Evolutionary conservation across 306 rosid genomes (phyloP).

Genomic region (Purshia tridentata): DNA sequence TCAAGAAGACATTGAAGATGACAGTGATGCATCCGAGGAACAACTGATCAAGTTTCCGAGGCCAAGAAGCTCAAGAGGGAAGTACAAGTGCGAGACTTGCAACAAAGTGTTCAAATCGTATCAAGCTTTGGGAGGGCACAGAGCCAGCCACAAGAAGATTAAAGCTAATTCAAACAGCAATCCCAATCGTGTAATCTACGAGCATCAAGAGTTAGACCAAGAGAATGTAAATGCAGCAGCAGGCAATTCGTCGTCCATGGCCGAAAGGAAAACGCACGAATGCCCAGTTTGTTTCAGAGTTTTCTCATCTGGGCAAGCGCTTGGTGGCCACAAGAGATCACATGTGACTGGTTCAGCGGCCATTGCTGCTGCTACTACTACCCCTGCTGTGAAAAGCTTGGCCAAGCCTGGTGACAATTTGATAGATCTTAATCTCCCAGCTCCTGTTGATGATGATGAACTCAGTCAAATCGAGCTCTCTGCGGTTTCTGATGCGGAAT

Average conservation of each 20-base stretch:
- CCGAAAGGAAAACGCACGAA: conserved; percentile 59
- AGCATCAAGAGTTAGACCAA: conserved; percentile 24
- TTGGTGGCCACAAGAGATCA: conserved; percentile 95
- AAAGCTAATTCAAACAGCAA: conserved; percentile 16
- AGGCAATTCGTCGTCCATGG: conserved; percentile 16
- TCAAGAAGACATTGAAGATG: conserved; percentile 31
- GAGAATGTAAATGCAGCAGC: conserved; percentile 19
- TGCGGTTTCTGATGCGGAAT: conserved; percentile 80
- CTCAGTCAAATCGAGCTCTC: conserved; percentile 67
- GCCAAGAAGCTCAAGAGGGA: conserved; percentile 35
- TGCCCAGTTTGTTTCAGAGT: conserved; percentile 85
- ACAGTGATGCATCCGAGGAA: conserved; percentile 52
- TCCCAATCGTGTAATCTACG: conserved; percentile 10
- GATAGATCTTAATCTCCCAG: conserved; percentile 94
- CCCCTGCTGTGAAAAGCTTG: conserved; percentile 14
- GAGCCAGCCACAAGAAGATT: conserved; percentile 93
- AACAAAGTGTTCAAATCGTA: conserved; percentile 73
- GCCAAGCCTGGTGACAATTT: conserved; percentile 39
- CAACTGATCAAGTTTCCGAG: conserved; percentile 33
- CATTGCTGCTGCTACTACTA: neutral
- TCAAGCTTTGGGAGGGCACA: conserved; percentile 91
- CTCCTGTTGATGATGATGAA: conserved; percentile 65
- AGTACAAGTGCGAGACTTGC: conserved; percentile 91
- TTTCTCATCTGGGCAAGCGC: conserved; percentile 89
- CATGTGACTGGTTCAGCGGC: conserved; percentile 52